Evolutionary conservation across 345 rosid genomes (phyloP).

Genomic region (Camelina sativa): DNA sequence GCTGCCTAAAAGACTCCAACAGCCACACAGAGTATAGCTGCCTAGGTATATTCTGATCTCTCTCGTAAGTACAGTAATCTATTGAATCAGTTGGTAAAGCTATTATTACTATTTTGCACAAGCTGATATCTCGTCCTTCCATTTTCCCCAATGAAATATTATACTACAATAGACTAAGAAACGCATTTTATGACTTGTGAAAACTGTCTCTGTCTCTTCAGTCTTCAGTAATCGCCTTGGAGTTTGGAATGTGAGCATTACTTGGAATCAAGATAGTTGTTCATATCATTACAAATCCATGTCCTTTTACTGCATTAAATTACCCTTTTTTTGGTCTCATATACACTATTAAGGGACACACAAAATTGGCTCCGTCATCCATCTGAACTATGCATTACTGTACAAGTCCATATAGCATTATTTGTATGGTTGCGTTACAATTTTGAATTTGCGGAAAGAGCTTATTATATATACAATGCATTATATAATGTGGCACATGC

Average conservation of each 20-base stretch:
- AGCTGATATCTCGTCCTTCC: background rate
- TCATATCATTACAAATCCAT: no score
- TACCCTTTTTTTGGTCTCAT: background rate
- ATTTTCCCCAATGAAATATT: background rate
- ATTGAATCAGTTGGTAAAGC: background rate
- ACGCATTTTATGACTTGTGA: background rate
- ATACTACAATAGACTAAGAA: background rate
- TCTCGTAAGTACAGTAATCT: background rate
- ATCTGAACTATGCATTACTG: background rate
- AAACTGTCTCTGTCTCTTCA: background rate
- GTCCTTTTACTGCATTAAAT: no score
- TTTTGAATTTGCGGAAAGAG: background rate
- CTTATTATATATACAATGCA: background rate
- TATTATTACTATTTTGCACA: background rate
- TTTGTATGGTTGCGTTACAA: background rate
- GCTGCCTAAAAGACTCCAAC: constrained; percentile 28
- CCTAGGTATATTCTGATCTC: constrained; percentile 17
- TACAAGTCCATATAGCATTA: background rate
- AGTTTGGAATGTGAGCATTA: constrained; percentile 1
- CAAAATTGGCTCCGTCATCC: background rate
- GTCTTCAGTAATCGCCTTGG: constrained; percentile 10
- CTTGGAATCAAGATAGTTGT: background rate
- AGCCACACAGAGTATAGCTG: constrained; percentile 8
- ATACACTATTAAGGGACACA: background rate
- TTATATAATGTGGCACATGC: background rate